Evolutionary conservation across 2,329 filamentous ascomycete species (phyloP).

Genomic region (Fusarium coicis): DNA sequence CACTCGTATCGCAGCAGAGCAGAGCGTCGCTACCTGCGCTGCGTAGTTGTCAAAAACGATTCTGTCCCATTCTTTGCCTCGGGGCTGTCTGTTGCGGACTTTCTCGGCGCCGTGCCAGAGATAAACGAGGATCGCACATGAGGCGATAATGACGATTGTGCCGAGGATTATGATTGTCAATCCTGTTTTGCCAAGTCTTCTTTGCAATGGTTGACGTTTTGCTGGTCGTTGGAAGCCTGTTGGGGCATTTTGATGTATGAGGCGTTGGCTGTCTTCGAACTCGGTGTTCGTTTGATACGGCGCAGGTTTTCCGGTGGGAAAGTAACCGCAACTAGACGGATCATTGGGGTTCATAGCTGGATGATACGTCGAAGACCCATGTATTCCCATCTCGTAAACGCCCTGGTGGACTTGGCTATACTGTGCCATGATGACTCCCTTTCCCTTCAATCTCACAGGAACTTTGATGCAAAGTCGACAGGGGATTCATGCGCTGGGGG

Average conservation of each 20-base stretch:
- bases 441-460: no score
- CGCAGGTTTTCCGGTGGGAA: background rate
- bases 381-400: background rate
- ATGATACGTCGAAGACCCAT: background rate
- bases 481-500: accelerated
- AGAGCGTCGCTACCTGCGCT: constrained; percentile 2
- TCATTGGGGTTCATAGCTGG: accelerated
- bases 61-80: background rate
- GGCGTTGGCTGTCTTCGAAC: background rate
- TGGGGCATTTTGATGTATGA: background rate
- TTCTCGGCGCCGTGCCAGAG: constrained; percentile 6
- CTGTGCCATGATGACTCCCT: background rate
- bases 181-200: background rate
- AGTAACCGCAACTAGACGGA: background rate
- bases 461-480: accelerated
- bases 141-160: background rate
- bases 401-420: background rate
- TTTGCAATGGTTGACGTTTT: background rate
- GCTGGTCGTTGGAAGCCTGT: background rate
- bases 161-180: background rate
- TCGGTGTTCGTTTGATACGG: background rate
- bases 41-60: constrained; percentile 4
- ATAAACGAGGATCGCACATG: constrained; percentile 12
- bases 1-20: background rate
- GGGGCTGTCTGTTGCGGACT: background rate